Evolutionary conservation across 2,329 filamentous ascomycete species (phyloP), one percentile per base, ranked within the genome.

Genomic region (Esteya vermicola): DNA sequence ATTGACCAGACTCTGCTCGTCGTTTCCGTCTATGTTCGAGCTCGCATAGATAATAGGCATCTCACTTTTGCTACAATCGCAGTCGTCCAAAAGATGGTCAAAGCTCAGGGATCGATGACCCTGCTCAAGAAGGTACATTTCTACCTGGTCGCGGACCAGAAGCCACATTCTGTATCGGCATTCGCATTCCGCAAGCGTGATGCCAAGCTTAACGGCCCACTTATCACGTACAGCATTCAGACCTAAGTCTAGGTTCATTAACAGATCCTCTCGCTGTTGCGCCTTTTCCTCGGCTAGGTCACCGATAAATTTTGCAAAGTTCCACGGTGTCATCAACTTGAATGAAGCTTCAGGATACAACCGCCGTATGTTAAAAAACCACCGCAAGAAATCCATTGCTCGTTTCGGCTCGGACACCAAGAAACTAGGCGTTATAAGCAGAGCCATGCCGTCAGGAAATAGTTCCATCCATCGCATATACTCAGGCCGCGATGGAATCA

Each of bases 1-100:
- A 45, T 76, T 72, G 9, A 78, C 64, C 22, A 80, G 56, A 42
- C 68, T 75, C 49, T 76, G 69, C 50, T 80, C 75, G 44, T 79
- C 73, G 40, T 72, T 70, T 1, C 64, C 59, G 41, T 75, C 65
- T 34, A 79, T 69, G 2, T 46, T 52, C 4, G 57, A 48, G 5
- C 9, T 8, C 28, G 28, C 28, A 13, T 55, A 47, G 10, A 51
- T 45, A 25, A 55, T 47, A n/a, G 58, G 40, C 16, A n/a, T n/a
- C n/a, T n/a, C n/a, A n/a, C n/a, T n/a, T n/a, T n/a, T n/a, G n/a
- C n/a, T n/a, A n/a, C n/a, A n/a, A n/a, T 51, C 48, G 4, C 38
- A 19, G 9, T 48, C 50, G 13, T 45, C 3, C n/a, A n/a, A n/a
- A n/a, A n/a, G n/a, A n/a, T n/a, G n/a, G n/a, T n/a, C n/a, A n/a